A percentile compares a stretch with the other conserved stretches of the same genome.
phyloP scores from a whole-genome alignment of 2,329 filamentous ascomycete species.

The Botryosphaeria dothidea region DNA sequence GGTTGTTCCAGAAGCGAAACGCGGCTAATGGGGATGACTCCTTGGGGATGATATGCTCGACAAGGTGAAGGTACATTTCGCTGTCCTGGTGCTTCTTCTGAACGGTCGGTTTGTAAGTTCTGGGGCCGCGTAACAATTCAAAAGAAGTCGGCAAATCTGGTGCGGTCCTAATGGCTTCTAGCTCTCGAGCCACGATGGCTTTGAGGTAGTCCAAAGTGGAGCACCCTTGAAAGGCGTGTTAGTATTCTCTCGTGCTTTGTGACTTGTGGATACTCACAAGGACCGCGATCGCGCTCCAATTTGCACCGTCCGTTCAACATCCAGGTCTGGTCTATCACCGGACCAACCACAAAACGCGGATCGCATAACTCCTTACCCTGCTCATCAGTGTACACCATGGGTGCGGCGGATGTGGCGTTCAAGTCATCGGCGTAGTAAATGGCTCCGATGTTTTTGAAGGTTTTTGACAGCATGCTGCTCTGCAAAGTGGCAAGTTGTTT shows the following conservation, averaged over 20 bases:
- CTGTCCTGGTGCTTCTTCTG: slow-evolving; percentile 89
- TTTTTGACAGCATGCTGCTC: not conserved
- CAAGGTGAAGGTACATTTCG: slow-evolving; percentile 53
- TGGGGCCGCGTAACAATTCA: not conserved
- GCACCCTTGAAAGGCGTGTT: not conserved
- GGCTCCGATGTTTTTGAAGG: not conserved
- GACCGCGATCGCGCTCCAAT: not conserved
- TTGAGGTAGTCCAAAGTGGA: not conserved
- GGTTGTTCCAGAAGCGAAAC: not conserved
- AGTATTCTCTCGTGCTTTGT: not conserved
- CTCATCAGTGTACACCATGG: not conserved
- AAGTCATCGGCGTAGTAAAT: not conserved
- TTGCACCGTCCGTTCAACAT: not conserved
- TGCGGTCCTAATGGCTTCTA: not conserved
- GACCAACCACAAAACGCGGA: not conserved
- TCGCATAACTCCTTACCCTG: not conserved
- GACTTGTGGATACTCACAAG: not conserved
- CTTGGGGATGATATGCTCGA: not conserved
- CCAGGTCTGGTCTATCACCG: not conserved
- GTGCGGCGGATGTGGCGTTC: not conserved
- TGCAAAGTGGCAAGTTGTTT: not conserved
- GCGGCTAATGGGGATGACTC: not conserved
- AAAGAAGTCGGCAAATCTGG: not conserved
- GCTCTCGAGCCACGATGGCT: not conserved
- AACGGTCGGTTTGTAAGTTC: slow-evolving; percentile 70